phyloP scores from a whole-genome alignment of 345 rosid species.

The Melastoma malabathricum region DNA sequence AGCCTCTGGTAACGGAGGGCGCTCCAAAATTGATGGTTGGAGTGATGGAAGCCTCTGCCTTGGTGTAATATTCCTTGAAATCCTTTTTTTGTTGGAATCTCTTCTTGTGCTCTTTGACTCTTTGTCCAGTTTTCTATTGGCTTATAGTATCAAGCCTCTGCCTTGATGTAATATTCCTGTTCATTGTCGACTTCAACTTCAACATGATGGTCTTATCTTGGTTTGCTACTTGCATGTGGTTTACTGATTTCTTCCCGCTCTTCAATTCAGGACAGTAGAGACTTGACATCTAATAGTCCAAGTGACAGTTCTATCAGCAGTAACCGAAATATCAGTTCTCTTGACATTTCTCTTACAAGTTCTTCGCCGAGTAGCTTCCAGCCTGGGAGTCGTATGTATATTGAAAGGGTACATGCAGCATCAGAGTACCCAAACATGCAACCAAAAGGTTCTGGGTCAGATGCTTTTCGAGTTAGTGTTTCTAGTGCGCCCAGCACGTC shows the following conservation, averaged over 20 bases:
- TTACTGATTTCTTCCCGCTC: slow-evolving; percentile 5
- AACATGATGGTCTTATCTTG: background rate
- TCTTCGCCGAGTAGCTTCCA: slow-evolving; percentile 41
- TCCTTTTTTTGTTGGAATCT: background rate
- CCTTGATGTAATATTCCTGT: too few relatives aligned
- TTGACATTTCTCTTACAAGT: slow-evolving; percentile 42
- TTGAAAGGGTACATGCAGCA: slow-evolving; percentile 84
- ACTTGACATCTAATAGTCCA: slow-evolving; percentile 70
- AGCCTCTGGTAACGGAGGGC: slow-evolving; percentile 72
- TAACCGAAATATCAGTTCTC: slow-evolving; percentile 50
- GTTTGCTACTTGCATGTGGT: slow-evolving; percentile 3
- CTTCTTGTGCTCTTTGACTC: background rate
- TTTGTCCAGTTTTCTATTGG: background rate
- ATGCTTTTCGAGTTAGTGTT: slow-evolving; percentile 88
- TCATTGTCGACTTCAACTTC: slow-evolving; percentile 1
- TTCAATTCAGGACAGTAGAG: slow-evolving; percentile 67
- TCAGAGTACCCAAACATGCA: slow-evolving; percentile 72
- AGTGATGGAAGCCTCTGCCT: slow-evolving; percentile 70
- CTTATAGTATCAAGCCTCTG: too few relatives aligned
- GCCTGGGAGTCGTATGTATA: slow-evolving; percentile 45
- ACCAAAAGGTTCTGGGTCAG: slow-evolving; percentile 73
- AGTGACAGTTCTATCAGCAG: slow-evolving; percentile 70
- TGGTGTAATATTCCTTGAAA: slow-evolving; percentile 37
- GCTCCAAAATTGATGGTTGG: slow-evolving; percentile 94
- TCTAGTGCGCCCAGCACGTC: slow-evolving; percentile 92